A percentile compares a stretch with the other conserved stretches of the same genome.
phyloP scores from a whole-genome alignment of 768 basidiomycete species.

The Russula griseocarnosa region DNA sequence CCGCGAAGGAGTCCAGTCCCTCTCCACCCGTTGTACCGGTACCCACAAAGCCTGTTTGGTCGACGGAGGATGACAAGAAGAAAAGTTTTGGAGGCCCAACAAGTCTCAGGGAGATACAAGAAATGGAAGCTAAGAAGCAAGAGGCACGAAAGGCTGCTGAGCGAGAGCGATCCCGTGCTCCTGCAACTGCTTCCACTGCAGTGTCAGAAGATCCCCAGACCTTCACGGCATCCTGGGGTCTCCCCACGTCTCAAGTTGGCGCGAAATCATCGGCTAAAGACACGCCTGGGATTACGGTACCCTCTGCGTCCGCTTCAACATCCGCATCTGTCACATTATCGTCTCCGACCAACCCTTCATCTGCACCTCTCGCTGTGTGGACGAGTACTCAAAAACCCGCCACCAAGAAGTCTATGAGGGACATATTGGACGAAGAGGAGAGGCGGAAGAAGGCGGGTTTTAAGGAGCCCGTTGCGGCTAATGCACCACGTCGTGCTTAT shows the following conservation, averaged over 20 bases:
- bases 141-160: conserved; percentile 74
- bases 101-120: conserved; percentile 92
- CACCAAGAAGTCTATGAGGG: conserved; percentile 92
- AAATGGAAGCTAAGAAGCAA: conserved; percentile 78
- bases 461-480: conserved; percentile 45
- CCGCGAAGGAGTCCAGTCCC: conserved; percentile 28
- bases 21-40: conserved; percentile 28
- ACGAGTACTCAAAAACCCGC: conserved; percentile 54
- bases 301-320: conserved; percentile 44
- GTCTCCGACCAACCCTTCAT: conserved; percentile 29
- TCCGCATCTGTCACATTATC: conserved; percentile 35
- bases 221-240: conserved; percentile 77
- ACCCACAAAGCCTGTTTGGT: conserved; percentile 56
- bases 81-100: conserved; percentile 49
- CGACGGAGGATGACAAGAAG: conserved; percentile 63
- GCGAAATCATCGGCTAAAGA: conserved; percentile 24
- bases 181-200: conserved; percentile 43
- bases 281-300: conserved; percentile 38
- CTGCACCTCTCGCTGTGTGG: conserved; percentile 58
- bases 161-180: conserved; percentile 61
- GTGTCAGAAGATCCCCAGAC: conserved; percentile 53
- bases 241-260: conserved; percentile 79
- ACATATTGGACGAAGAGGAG: conserved; percentile 98
- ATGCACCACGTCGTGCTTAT: conserved; percentile 64
- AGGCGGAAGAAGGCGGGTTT: conserved; percentile 61